A percentile compares a stretch with the other conserved stretches of the same genome.
These are phyloP conservation scores for Ustilago lituana DNA, from an alignment of 1,284 basidiomycete genomes.

Conservation along the genomic window DNA sequence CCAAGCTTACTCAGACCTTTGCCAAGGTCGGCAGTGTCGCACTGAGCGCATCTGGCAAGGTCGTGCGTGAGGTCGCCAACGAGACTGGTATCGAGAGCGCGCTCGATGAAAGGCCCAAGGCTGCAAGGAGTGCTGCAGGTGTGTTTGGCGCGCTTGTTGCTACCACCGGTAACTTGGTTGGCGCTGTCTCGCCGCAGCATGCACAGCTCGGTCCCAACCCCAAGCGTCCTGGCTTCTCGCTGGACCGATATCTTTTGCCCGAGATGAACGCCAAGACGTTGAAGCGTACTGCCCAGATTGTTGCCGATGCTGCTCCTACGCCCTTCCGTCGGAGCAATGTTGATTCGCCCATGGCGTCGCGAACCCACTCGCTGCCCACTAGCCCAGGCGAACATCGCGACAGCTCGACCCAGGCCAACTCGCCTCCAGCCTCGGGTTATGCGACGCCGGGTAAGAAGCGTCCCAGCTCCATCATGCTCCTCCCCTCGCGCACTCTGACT, in stretches of 20 bases:
- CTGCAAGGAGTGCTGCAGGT: constrained; percentile 73
- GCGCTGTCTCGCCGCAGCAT: constrained; percentile 63
- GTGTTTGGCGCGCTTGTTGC: constrained; percentile 80
- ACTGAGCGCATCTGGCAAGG: constrained; percentile 40
- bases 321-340: constrained; percentile 42
- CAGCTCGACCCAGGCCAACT: constrained; percentile 44
- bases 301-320: constrained; percentile 60
- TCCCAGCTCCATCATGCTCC: constrained; percentile 42
- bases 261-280: constrained; percentile 67
- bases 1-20: constrained; percentile 43
- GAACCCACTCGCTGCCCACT: constrained; percentile 38
- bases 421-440: constrained; percentile 30
- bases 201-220: constrained; percentile 74
- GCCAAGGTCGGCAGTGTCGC: constrained; percentile 42
- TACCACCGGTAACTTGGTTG: constrained; percentile 73
- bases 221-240: constrained; percentile 76
- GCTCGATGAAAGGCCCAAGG: constrained; percentile 70
- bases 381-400: constrained; percentile 37
- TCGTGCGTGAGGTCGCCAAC: constrained; percentile 55
- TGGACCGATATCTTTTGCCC: constrained; percentile 72
- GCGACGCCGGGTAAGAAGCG: constrained; percentile 47
- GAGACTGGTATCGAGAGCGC: constrained; percentile 62
- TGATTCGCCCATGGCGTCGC: constrained; percentile 34
- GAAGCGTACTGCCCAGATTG: constrained; percentile 62
- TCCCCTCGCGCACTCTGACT: constrained; percentile 40